Evolutionary conservation across 331 rosid genomes (phyloP), one percentile per base, ranked within the genome.

Genomic region (Quercus lobata): DNA sequence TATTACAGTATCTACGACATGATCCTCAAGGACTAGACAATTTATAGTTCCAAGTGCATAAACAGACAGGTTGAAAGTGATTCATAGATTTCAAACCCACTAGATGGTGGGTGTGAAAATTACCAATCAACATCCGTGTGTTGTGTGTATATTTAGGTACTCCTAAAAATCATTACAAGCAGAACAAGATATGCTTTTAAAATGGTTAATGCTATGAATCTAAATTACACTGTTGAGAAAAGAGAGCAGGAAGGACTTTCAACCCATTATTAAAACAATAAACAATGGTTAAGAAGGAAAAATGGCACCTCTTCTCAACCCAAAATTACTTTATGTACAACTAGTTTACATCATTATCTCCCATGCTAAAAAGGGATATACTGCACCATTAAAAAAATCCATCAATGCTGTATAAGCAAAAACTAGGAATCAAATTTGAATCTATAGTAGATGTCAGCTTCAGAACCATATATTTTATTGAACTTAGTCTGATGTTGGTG

Each of bases 231-330:
- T 32, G 37, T 27, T 57, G 21, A 24, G 55, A 65, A 29, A 69
- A 73, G 52, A 5, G 27, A 24, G 32, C 32, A 9, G 18, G 30
- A 65, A 52, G 41, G 83, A 80, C 66, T 69, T 82, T 49, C 72
- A 81, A 58, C 24, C 76, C 70, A 71, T 78, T 72, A 61, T 5
- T 73, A 69, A 52, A 63, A 24, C 75, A 78, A 71, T 10, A 22
- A 27, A 29, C 35, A 54, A 34, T 22, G 85, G 80, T 74, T 52
- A 80, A 77, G 89, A 87, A 82, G 88, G 90, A 90, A 87, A 89
- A 86, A 54, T 79, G 89, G 46, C 34, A 75, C 66, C 89, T 82
- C 88, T 89, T 90, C 93, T 70, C 86, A 76, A 80, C 75, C 81
- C 75, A 81, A 58, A 46, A 74, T 81, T 60, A n/a, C 46, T 37